Base-by-base conservation (phyloP, 2,329 filamentous ascomycete species). In the Sporothrix mexicana region DNA sequence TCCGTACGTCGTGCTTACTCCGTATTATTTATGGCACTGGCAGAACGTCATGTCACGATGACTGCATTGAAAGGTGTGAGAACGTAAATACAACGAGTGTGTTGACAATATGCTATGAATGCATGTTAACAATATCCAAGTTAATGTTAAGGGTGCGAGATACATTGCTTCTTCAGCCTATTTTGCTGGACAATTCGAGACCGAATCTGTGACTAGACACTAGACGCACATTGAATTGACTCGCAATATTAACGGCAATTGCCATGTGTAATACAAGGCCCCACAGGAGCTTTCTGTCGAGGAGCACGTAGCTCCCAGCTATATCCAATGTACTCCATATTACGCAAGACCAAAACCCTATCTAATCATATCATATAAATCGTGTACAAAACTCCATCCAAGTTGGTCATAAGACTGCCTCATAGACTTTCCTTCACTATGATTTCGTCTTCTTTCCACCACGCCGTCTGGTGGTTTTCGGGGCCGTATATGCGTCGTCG, bases 371-470 rank as follows among this genome's bases (percentile, higher is more conserved):
- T 55, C 51, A 25, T 25, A 55, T 23, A 55, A 25, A 55, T 55
- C 51, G 13, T 25, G 25, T 25, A 25, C 13, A n/a, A 17, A 55
- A 55, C n/a, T 12, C 20, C 51, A 25, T 23, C 13, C 51, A 55
- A 23, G 10, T 5, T 51, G 47, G 23, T 55, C 51, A 25, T 25
- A 23, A 25, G 13, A 7, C 12, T 10, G 8, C 20, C 8, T 55
- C 20, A 8, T 7, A 12, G 9, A 7, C 30, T 36, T 5, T 36
- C 3, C 20, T 13, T 66, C 45, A 64, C 13, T 45, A 62, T 3
- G 71, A 20, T 45, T 15, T 59, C 9, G 69, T 64, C 53, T 73
- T 51, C 70, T 74, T 76, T 20, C 73, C 75, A 12, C 77, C 55
- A 5, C 68, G 43, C 7, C 72, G 61, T 61, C 69, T 61, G 8